A percentile compares a stretch with the other conserved stretches of the same genome.
These are phyloP conservation scores for Tylopilus plumbeoviolaceoides DNA, from an alignment of 768 basidiomycete genomes.

Conservation along the genomic window DNA sequence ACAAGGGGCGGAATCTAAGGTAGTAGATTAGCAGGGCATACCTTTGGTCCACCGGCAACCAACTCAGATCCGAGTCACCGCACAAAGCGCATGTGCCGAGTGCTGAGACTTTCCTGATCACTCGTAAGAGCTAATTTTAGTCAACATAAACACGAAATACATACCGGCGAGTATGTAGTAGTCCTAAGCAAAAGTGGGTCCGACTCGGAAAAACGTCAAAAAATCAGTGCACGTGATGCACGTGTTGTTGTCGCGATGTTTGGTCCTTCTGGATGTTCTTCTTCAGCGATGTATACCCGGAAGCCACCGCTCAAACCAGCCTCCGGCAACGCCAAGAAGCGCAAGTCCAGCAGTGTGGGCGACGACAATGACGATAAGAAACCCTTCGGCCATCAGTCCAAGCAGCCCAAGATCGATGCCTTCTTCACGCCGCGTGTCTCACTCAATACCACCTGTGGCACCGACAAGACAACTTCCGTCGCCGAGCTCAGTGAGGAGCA, in stretches of 20 bases:
- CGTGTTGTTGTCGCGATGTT: constrained; percentile 18
- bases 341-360: constrained; percentile 13
- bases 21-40: too few relatives aligned
- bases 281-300: not conserved
- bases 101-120: too few relatives aligned
- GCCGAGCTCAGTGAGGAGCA: constrained; percentile 55
- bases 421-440: constrained; percentile 28
- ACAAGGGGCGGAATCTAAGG: too few relatives aligned
- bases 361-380: not conserved
- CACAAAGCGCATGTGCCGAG: too few relatives aligned
- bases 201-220: too few relatives aligned
- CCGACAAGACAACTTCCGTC: constrained; percentile 23
- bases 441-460: constrained; percentile 28
- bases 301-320: constrained; percentile 10
- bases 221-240: constrained; percentile 23
- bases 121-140: too few relatives aligned
- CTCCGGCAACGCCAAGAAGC: constrained; percentile 19
- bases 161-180: too few relatives aligned
- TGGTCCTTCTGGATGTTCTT: not conserved
- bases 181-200: too few relatives aligned
- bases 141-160: too few relatives aligned
- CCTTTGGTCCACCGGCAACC: too few relatives aligned
- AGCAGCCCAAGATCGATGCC: constrained; percentile 25
- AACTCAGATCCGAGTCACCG: too few relatives aligned
- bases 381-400: not conserved